Conservation (phyloP, 2,329 filamentous ascomycete species). For the Aspergillus pseudotamarii region DNA sequence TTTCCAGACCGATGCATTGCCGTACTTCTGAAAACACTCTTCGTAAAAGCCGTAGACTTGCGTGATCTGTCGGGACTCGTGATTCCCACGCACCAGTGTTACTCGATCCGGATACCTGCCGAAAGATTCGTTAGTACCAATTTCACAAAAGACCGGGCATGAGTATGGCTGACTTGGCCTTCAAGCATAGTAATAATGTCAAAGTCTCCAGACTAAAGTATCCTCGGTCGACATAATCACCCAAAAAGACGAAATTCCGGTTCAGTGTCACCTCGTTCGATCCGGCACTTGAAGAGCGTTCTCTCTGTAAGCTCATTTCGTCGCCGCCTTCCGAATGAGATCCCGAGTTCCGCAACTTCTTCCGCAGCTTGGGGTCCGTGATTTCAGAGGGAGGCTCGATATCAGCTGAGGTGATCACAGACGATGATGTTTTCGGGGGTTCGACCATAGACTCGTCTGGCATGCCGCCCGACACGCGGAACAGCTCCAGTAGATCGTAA, state of each 20-base stretch:
- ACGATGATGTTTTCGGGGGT: conserved; percentile 67
- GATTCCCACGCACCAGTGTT: conserved; percentile 73
- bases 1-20: conserved; percentile 78
- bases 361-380: conserved; percentile 81
- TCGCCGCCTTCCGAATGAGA: conserved; percentile 33
- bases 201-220: conserved; percentile 76
- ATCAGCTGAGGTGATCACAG: conserved; percentile 84
- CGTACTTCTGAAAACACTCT: conserved; percentile 76
- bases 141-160: background rate
- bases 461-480: conserved; percentile 95
- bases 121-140: background rate
- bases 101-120: conserved; percentile 70
- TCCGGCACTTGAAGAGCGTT: conserved; percentile 33
- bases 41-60: conserved; percentile 80
- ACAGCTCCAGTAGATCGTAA: conserved; percentile 95
- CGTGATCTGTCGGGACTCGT: conserved; percentile 76
- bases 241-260: conserved; percentile 72
- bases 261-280: conserved; percentile 50
- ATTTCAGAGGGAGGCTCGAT: conserved; percentile 90
- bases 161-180: conserved; percentile 57
- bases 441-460: conserved; percentile 77
- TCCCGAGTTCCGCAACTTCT: conserved; percentile 69
- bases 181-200: conserved; percentile 71
- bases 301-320: conserved; percentile 26
- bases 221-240: conserved; percentile 73